Base-by-base conservation (phyloP, 805 yeast genomes). In the Yarrowia yakushimensis region DNA sequence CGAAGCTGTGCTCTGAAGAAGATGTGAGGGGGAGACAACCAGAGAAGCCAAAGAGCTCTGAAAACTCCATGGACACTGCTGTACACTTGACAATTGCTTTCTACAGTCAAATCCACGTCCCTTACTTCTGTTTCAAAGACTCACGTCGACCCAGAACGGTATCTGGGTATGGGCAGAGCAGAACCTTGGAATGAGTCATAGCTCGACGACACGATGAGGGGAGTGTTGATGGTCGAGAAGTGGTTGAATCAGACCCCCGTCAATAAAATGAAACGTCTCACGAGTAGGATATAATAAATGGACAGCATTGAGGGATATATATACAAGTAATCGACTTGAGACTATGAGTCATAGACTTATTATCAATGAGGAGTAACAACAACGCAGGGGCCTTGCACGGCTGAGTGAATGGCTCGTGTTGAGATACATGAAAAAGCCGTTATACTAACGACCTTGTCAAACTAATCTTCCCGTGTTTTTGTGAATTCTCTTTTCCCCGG, bases 121-220 rank as follows among this genome's bases (percentile, higher is more conserved):
- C 11, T 18, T 9, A 4, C 18, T 1, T 8, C 6, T 1, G 23
- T 39, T 39, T 12, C 13, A 17, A 39, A 10, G 2, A 30, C 22
- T 13, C 30, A 23, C 20, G 5, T 34, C 12, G 41, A 22, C 42
- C 18, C 39, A 31, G 8, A n/a, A 23, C 20, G 12, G 28, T 20
- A 46, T 18, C 9, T 48, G 41, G 57, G 57, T 33, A 33, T n/a
- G 41, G 57, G 39, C 25, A 27, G 18, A 20, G 22, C 4, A 6
- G 22, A 46, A 20, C 37, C 54, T 30, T 46, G 57, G 57, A 13
- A 33, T 48, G 57, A 48, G 57, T 48, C 57, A 48, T 48, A 48
- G 57, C 25, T 13, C 48, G 17, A 43, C 45, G 45, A 15, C 17
- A 15, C 8, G 30, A 23, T n/a, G n/a, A n/a, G n/a, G n/a, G n/a